Conservation (phyloP, 768 basidiomycete genomes). For the Boletus pseudo-olivaceus region DNA sequence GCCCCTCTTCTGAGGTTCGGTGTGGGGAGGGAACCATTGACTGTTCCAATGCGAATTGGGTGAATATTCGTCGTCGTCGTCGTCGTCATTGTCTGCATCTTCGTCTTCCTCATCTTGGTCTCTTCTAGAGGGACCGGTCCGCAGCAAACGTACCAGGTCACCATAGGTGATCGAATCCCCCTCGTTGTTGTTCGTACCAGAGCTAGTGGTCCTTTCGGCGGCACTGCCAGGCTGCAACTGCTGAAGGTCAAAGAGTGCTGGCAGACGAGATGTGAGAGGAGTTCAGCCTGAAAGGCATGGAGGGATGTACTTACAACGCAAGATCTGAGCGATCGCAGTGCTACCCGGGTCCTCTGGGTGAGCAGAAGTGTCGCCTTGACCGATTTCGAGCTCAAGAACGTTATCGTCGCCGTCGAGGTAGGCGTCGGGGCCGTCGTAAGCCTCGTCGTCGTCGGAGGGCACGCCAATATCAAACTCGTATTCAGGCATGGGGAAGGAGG, state of each 20-base stretch:
- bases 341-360: neutral
- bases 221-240: conserved; percentile 15
- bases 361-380: conserved; percentile 19
- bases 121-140: conserved; percentile 7
- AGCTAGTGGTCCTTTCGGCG: conserved; percentile 5
- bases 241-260: conserved; percentile 31
- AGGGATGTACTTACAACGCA: conserved; percentile 25
- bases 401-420: conserved; percentile 34
- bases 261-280: conserved; percentile 2
- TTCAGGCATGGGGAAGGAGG: conserved; percentile 12
- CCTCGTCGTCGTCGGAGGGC: conserved; percentile 30
- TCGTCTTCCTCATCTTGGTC: conserved; percentile 41
- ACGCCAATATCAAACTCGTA: conserved; percentile 21
- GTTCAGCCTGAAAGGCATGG: neutral
- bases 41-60: conserved; percentile 25
- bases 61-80: conserved; percentile 25
- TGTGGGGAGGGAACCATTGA: conserved; percentile 40
- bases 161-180: conserved; percentile 19
- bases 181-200: neutral
- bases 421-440: conserved; percentile 34
- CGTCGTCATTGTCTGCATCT: conserved; percentile 35
- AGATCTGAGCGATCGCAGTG: conserved; percentile 24
- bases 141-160: conserved; percentile 24
- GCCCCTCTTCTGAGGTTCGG: conserved; percentile 62
- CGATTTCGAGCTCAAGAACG: conserved; percentile 33